These are phyloP conservation scores for Poteriospumella lacustris DNA, from an alignment of 108 stramenopile species.

Conservation along the genomic window DNA sequence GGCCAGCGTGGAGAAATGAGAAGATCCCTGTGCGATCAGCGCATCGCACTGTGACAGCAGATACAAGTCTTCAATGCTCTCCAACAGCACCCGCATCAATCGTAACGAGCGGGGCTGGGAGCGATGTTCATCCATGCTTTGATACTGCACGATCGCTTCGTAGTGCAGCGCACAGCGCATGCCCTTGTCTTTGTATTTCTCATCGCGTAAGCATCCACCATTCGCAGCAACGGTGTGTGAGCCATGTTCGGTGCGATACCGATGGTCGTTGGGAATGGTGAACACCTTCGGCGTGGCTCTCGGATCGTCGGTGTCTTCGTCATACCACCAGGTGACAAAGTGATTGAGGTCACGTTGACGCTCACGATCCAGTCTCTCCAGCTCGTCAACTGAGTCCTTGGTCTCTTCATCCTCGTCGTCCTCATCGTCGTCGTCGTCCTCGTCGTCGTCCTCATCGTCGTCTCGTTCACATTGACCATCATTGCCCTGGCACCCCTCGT, in stretches of 20 bases:
- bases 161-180: slow-evolving; percentile 16
- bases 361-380: background rate
- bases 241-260: slow-evolving; percentile 17
- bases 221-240: slow-evolving; percentile 18
- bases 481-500: too few relatives aligned
- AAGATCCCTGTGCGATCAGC: background rate
- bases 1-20: slow-evolving; percentile 21
- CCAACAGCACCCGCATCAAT: slow-evolving; percentile 14
- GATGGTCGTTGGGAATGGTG: background rate
- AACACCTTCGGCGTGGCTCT: background rate
- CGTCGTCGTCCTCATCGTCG: slow-evolving; percentile 3
- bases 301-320: background rate
- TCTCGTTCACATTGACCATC: too few relatives aligned
- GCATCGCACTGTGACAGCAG: slow-evolving; percentile 19
- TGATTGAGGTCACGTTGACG: background rate
- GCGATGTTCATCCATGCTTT: background rate
- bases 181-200: background rate
- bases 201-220: slow-evolving; percentile 5
- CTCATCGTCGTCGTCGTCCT: slow-evolving; percentile 22
- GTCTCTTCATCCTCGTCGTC: slow-evolving; percentile 12
- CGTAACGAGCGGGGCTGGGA: background rate
- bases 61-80: slow-evolving; percentile 20
- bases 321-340: too few relatives aligned
- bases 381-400: too few relatives aligned
- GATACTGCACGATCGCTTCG: background rate